These are phyloP conservation scores for Globisporangium spiculum DNA, from an alignment of 352 stramenopile species.

Conservation along the genomic window DNA sequence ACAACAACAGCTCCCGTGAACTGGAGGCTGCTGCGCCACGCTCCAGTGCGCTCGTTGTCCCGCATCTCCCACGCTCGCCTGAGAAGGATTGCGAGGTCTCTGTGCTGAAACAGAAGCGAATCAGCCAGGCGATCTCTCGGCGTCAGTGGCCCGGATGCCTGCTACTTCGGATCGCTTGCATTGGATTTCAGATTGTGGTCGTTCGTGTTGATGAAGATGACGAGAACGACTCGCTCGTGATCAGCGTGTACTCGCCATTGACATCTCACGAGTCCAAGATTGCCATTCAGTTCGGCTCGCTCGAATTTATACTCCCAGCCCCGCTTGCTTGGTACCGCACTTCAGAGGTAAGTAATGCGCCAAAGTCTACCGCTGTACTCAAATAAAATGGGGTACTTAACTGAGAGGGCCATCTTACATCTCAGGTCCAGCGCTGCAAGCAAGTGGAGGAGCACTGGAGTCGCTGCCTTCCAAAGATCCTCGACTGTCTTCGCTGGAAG, in stretches of 20 bases:
- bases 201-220: conserved; percentile 20
- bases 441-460: conserved; percentile 24
- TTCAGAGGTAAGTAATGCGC: neutral
- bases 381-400: neutral
- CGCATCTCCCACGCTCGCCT: too few relatives aligned
- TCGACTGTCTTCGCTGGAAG: conserved; percentile 26
- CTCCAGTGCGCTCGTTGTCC: too few relatives aligned
- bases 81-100: too few relatives aligned
- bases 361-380: neutral
- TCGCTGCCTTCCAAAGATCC: conserved; percentile 19
- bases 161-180: too few relatives aligned
- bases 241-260: conserved; percentile 25
- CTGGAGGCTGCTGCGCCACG: too few relatives aligned
- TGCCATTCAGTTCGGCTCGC: conserved; percentile 18
- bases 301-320: conserved; percentile 21
- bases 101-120: too few relatives aligned
- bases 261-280: conserved; percentile 3
- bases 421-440: conserved; percentile 22
- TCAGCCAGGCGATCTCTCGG: too few relatives aligned
- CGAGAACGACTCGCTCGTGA: conserved; percentile 16
- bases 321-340: conserved; percentile 7
- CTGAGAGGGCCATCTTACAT: neutral
- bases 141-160: too few relatives aligned
- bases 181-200: too few relatives aligned
- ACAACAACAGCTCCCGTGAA: too few relatives aligned